Evolutionary conservation across 495 filamentous ascomycete genomes (phyloP).

Genomic region (Extremus antarcticus): DNA sequence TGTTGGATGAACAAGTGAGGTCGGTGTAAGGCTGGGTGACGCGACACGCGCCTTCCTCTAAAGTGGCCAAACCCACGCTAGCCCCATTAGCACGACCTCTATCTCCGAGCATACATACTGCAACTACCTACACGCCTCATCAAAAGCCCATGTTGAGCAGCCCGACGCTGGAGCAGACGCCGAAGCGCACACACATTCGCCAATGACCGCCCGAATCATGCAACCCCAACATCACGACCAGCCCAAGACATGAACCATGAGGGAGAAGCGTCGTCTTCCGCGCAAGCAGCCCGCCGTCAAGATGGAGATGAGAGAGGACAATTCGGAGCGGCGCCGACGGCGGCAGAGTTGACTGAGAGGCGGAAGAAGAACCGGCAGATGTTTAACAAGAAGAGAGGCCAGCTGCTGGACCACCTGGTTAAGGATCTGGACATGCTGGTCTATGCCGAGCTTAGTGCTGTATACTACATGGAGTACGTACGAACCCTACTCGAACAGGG

Average conservation of each 20-base stretch:
- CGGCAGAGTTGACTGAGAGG: constrained; percentile 11
- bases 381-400: constrained; percentile 40
- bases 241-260: constrained; percentile 50
- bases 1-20: neutral
- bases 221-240: neutral
- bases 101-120: too few species aligned
- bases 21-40: neutral
- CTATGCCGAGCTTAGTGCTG: constrained; percentile 64
- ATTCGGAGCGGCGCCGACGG: constrained; percentile 2
- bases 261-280: constrained; percentile 41
- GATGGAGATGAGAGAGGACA: neutral
- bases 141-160: too few species aligned
- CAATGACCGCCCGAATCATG: constrained; percentile 5
- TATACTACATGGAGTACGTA: constrained; percentile 87
- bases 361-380: constrained; percentile 34
- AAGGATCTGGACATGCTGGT: constrained; percentile 69
- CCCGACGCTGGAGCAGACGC: too few species aligned
- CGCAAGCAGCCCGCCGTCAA: constrained; percentile 23
- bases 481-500: neutral
- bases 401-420: constrained; percentile 59
- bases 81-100: too few species aligned
- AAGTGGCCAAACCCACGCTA: too few species aligned
- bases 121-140: too few species aligned
- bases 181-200: neutral
- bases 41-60: neutral